These are phyloP conservation scores for Edaphochlamys debaryana DNA, from an alignment of 139 green algal genomes.

Conservation along the genomic window DNA sequence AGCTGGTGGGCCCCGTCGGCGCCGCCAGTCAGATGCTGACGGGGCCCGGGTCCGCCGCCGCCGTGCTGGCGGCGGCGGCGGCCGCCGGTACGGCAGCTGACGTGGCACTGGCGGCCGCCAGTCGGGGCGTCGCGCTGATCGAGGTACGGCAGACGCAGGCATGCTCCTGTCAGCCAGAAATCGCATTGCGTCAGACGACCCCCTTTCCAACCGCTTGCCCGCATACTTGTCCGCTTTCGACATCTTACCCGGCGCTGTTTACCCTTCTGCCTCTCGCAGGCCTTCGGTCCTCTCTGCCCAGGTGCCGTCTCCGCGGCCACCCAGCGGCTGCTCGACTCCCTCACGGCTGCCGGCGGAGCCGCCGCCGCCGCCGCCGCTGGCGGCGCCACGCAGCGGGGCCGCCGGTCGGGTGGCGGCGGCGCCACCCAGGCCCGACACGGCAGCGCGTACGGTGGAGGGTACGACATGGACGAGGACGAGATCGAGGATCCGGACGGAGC, in stretches of 20 bases:
- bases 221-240: neutral
- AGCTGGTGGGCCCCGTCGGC: neutral
- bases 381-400: neutral
- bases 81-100: neutral
- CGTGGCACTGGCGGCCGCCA: neutral
- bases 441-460: neutral
- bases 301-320: neutral
- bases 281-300: neutral
- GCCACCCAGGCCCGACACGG: neutral
- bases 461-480: conserved; percentile 1
- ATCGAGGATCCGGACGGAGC: conserved; percentile 17
- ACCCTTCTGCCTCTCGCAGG: neutral
- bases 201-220: too few relatives aligned
- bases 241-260: neutral
- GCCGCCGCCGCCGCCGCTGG: neutral
- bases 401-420: too few relatives aligned
- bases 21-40: conserved; percentile 27
- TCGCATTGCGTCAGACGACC: neutral
- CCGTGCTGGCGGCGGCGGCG: neutral
- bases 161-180: neutral
- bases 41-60: neutral
- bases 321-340: neutral
- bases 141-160: neutral
- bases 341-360: neutral
- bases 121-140: neutral